These are phyloP conservation scores for Sphaerostilbella broomeana DNA, from an alignment of 2,329 filamentous ascomycete genomes.

Conservation along the genomic window DNA sequence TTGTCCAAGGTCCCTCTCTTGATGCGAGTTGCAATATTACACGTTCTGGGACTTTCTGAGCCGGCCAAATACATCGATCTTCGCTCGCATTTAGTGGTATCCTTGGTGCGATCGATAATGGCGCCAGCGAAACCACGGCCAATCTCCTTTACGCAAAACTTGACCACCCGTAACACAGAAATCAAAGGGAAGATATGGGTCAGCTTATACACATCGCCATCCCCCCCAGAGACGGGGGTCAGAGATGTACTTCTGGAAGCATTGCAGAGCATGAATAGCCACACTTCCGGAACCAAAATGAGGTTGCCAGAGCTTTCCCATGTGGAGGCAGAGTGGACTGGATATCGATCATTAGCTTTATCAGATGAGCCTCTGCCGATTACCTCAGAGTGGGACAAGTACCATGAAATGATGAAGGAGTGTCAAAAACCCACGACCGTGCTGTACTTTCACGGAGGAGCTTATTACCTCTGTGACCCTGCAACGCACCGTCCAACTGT, in stretches of 20 bases:
- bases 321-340: conserved; percentile 71
- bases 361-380: conserved; percentile 44
- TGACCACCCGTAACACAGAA: conserved; percentile 55
- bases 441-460: conserved; percentile 71
- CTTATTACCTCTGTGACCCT: conserved; percentile 67
- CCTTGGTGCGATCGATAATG: conserved; percentile 63
- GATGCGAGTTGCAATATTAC: conserved; percentile 53
- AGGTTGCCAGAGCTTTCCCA: conserved; percentile 46
- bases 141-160: conserved; percentile 56
- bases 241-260: conserved; percentile 31
- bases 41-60: conserved; percentile 61
- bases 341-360: conserved; percentile 52
- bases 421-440: conserved; percentile 56
- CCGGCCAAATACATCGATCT: conserved; percentile 73
- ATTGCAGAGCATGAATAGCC: conserved; percentile 2
- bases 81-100: conserved; percentile 64
- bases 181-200: conserved; percentile 81
- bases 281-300: conserved; percentile 11
- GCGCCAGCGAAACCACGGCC: conserved; percentile 37
- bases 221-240: conserved; percentile 50
- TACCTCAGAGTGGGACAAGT: conserved; percentile 59
- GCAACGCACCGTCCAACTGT: conserved; percentile 54
- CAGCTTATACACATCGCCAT: conserved; percentile 58
- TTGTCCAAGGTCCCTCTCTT: conserved; percentile 55
- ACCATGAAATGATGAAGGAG: conserved; percentile 60